These are phyloP conservation scores for Flaveria sonorensis DNA, from an alignment of 129 eudicot species.

Conservation along the genomic window DNA sequence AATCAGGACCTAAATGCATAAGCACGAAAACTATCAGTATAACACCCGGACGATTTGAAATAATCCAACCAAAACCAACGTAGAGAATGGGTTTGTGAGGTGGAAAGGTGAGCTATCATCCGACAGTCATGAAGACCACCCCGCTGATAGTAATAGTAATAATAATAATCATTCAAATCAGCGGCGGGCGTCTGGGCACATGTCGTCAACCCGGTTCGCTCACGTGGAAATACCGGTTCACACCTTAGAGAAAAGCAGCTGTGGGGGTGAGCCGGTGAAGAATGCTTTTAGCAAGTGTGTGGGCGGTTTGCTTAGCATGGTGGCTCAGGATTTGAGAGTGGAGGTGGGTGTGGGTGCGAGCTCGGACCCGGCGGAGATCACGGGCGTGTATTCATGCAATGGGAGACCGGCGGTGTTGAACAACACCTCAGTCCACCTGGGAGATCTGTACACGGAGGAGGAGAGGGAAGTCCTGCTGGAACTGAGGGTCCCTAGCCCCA, in stretches of 20 bases:
- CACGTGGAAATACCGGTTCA: slow-evolving; percentile 86
- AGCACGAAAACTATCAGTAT: no score
- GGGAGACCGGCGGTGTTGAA: slow-evolving; percentile 53
- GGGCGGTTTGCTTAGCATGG: slow-evolving; percentile 82
- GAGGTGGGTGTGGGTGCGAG: slow-evolving; percentile 62
- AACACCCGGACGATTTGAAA: no score
- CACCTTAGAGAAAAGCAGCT: slow-evolving; percentile 46
- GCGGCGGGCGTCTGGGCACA: slow-evolving; percentile 38
- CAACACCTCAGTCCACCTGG: slow-evolving; percentile 52
- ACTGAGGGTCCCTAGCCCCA: slow-evolving; percentile 55
- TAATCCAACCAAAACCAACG: no score
- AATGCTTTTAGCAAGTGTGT: slow-evolving; percentile 80
- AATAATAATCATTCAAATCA: slow-evolving; percentile 26
- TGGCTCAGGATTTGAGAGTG: slow-evolving; percentile 68
- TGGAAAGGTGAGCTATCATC: no score
- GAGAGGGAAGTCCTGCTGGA: slow-evolving; percentile 71
- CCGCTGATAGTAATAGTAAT: background rate
- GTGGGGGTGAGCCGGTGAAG: slow-evolving; percentile 33
- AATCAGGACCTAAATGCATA: no score
- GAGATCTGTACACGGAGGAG: slow-evolving; percentile 81
- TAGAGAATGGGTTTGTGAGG: no score
- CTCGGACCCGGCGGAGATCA: slow-evolving; percentile 83
- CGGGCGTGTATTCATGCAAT: slow-evolving; percentile 64
- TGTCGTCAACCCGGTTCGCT: slow-evolving; percentile 70
- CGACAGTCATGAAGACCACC: slow-evolving; percentile 68